A percentile compares a stretch with the other conserved stretches of the same genome.
Conservation (phyloP, 2,329 filamentous ascomycete species). For the Penicillium paneum region DNA sequence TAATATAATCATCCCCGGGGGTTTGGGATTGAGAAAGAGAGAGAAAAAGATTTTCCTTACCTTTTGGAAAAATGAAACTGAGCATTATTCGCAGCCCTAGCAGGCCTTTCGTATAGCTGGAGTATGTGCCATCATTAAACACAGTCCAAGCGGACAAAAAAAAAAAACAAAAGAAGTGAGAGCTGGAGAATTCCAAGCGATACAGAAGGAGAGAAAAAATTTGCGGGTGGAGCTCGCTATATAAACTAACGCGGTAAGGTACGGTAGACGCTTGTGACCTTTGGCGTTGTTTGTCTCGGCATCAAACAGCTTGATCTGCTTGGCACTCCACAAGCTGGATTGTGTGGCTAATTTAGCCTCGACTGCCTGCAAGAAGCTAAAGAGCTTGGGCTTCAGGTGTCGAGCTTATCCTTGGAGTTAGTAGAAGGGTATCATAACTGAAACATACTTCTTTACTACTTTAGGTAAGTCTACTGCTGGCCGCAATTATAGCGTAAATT, state of each 20-base stretch:
- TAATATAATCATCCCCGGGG: slow-evolving; percentile 57
- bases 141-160: neutral
- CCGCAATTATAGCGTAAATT: no score
- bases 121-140: slow-evolving; percentile 7
- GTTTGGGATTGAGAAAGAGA: slow-evolving; percentile 8
- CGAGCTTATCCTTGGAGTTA: neutral
- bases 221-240: slow-evolving; percentile 9
- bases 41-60: slow-evolving; percentile 31
- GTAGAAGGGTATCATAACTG: no score
- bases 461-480: no score
- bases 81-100: neutral
- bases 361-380: no score
- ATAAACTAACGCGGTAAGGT: slow-evolving; percentile 5
- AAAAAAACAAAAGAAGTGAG: neutral
- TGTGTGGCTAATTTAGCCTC: neutral
- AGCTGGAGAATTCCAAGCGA: slow-evolving; percentile 4
- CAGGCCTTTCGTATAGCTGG: neutral
- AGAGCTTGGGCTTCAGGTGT: neutral
- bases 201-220: slow-evolving; percentile 8
- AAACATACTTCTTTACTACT: no score
- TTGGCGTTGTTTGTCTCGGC: slow-evolving; percentile 6
- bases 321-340: neutral
- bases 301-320: slow-evolving; percentile 2
- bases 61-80: slow-evolving; percentile 38
- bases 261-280: neutral